Evolutionary conservation across 495 filamentous ascomycete genomes (phyloP), one percentile per base, ranked within the genome.

Genomic region (Pseudomonodictys pantanalensis): DNA sequence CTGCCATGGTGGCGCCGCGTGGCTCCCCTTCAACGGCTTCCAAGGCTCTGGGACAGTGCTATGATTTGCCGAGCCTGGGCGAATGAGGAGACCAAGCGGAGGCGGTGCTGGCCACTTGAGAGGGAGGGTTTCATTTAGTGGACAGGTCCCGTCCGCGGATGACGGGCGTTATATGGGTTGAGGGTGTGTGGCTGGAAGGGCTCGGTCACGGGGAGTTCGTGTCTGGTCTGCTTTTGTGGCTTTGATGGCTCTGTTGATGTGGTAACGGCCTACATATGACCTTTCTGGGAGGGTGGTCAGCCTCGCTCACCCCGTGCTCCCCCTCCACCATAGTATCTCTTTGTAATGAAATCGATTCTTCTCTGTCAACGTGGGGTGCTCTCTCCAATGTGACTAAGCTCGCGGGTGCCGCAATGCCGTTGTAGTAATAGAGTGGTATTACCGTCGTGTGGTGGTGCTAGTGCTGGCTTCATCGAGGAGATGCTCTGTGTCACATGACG

Each of bases 61-160:
- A n/a, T 56, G 53, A 56, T 56, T 48, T 47, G 53, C 7, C 23
- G 53, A 43, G 42, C 33, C 24, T n/a, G 3, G 41, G 10, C 41
- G 41, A 45, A 45, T 45, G 41, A 18, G 41, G 41, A 10, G 10
- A 18, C 10, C 18, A 7, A 7, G 10, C 9, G 41, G 7, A 9
- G 41, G 18, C 10, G 22, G 7, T 9, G 41, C 10, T 11, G 41
- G 41, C 7, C 7, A 20, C 18, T 9, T 9, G 41, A 45, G 8
- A 20, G 32, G 32, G 9, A 9, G 32, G 32, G 32, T 38, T n/a
- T 38, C 9, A n/a, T 45, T 45, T 45, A 18, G 10, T 45, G 41
- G 41, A 7, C 7, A 18, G n/a, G n/a, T n/a, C n/a, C n/a, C n/a
- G n/a, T n/a, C n/a, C n/a, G n/a, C n/a, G n/a, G n/a, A n/a, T n/a